These are phyloP conservation scores for Exidia glandulosa DNA, from an alignment of 768 basidiomycete genomes.

Conservation along the genomic window DNA sequence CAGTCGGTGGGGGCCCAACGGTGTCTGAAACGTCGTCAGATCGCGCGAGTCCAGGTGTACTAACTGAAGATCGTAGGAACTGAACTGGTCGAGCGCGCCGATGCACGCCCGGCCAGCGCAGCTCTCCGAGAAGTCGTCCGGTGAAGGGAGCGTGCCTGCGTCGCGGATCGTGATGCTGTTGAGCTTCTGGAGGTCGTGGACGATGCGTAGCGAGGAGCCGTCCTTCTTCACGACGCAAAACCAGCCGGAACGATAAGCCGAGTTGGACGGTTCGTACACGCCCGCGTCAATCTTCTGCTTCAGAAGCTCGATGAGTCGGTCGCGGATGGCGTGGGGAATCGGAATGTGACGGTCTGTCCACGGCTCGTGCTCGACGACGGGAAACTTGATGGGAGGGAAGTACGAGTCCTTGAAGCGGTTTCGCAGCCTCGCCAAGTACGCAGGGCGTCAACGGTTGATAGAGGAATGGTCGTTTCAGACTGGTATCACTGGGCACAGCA, in stretches of 20 bases:
- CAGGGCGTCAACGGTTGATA: no score
- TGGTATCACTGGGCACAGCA: no score
- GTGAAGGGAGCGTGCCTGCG: conserved; percentile 22
- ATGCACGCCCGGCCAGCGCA: no score
- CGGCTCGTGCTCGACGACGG: neutral
- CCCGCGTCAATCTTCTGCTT: conserved; percentile 26
- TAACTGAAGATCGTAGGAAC: conserved; percentile 16
- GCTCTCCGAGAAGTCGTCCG: conserved; percentile 21
- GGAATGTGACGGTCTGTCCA: neutral
- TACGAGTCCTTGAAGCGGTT: conserved; percentile 14
- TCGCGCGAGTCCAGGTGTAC: no score
- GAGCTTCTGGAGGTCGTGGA: conserved; percentile 24
- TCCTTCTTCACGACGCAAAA: no score
- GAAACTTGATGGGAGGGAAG: conserved; percentile 1
- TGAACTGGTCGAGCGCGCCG: no score
- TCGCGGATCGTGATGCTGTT: no score
- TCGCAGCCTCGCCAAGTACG: no score
- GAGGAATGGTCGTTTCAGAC: no score
- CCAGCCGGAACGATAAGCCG: conserved; percentile 28
- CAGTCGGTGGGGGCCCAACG: conserved; percentile 21
- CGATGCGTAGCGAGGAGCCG: conserved; percentile 19
- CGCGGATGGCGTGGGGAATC: conserved; percentile 1
- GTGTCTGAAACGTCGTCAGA: conserved; percentile 31
- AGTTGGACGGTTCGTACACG: conserved; percentile 29
- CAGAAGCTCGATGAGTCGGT: conserved; percentile 22